Evolutionary conservation across 2,329 filamentous ascomycete genomes (phyloP).

Genomic region (Fusarium dimerum): DNA sequence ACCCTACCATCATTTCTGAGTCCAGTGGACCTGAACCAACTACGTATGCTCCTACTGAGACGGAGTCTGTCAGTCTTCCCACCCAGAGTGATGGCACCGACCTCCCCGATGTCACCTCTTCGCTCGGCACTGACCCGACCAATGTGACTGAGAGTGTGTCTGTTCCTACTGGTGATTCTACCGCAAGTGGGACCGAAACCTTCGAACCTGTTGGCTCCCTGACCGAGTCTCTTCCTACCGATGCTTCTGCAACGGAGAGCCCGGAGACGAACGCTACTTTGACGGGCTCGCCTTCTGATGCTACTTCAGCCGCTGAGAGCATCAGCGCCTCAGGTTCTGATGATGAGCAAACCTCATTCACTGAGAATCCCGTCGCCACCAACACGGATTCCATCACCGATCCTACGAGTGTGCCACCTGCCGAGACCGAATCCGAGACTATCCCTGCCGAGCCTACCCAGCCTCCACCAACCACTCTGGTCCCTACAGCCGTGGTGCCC

Average conservation of each 20-base stretch:
- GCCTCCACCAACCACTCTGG: slow-evolving; percentile 19
- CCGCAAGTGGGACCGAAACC: slow-evolving; percentile 8
- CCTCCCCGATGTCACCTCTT: neutral
- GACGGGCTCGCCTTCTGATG: slow-evolving; percentile 13
- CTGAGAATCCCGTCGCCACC: slow-evolving; percentile 4
- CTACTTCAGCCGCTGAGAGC: slow-evolving; percentile 7
- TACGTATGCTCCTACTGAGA: neutral
- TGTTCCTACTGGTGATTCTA: slow-evolving; percentile 8
- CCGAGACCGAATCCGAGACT: slow-evolving; percentile 7
- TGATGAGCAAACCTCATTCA: slow-evolving; percentile 2
- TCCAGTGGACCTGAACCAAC: slow-evolving; percentile 11
- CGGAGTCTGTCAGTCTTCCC: slow-evolving; percentile 2
- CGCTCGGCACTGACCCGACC: slow-evolving; percentile 3
- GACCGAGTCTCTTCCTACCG: slow-evolving; percentile 7
- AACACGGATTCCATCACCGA: slow-evolving; percentile 7
- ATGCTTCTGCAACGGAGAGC: slow-evolving; percentile 8
- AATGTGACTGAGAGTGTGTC: slow-evolving; percentile 4
- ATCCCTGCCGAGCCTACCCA: slow-evolving; percentile 1
- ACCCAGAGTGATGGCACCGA: neutral
- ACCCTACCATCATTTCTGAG: slow-evolving; percentile 3
- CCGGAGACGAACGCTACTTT: slow-evolving; percentile 16
- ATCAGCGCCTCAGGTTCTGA: slow-evolving; percentile 5
- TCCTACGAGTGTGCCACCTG: slow-evolving; percentile 15
- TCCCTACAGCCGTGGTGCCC: slow-evolving; percentile 20
- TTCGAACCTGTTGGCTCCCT: slow-evolving; percentile 3